Evolutionary conservation across 2,329 filamentous ascomycete genomes (phyloP), one percentile per base, ranked within the genome.

Genomic region (Pleurostoma richardsiae): DNA sequence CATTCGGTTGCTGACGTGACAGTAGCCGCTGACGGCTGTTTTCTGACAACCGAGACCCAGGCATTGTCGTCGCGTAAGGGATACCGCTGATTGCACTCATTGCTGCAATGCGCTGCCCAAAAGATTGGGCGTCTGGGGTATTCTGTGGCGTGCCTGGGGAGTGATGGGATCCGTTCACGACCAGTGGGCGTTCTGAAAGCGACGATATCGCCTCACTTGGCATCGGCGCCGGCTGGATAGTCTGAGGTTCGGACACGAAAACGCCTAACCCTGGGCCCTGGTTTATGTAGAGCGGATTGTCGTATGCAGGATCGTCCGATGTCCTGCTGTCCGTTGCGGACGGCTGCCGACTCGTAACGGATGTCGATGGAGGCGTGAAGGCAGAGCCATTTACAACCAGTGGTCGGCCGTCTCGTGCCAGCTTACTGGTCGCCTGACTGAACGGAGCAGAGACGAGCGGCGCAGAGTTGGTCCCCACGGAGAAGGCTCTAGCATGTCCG

Each of bases 81-180:
- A 57, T 19, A 3, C 53, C 49, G 11, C 42, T 52, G 29, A 57
- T 54, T 3, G 49, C 50, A 4, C 54, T 57, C 51, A 59, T 56
- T 5, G 49, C 52, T 4, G 57, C 55, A 30, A 65, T 47, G 4
- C 63, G 59, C 44, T 66, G 64, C n/a, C 56, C 53, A 38, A 62
- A 63, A 5, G 62, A 60, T 40, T 58, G 54, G 5, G 48, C 30
- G 36, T 55, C 55, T 5, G 49, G 33, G 30, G 47, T 28, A 30
- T 40, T 50, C 6, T 52, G 51, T 11, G 51, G 45, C 4, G 48
- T 29, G 29, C n/a, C 40, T 39, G 58, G 50, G 2, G 52, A 48
- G 27, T 56, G 50, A 3, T 46, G 51, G 3, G 73, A 74, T 4
- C 74, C 74, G 45, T 78, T 77, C 3, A 80, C 78, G 7, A 82